Percentiles rank a stretch among this genome's conserved stretches.
Conservation (phyloP, 192 early-diverging fungal genomes). For the Entrophospora sp. region DNA sequence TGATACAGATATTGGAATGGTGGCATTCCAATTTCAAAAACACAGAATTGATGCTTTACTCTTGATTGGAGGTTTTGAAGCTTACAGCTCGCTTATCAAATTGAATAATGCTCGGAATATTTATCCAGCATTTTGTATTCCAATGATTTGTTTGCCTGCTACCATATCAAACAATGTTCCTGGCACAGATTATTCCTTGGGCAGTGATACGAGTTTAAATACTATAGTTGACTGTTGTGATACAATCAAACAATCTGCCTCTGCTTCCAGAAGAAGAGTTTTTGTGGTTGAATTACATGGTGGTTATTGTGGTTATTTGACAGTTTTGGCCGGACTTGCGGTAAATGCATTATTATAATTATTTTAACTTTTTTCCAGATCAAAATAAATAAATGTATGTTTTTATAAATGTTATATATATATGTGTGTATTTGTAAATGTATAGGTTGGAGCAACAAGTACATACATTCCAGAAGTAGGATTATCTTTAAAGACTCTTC, state of each 20-base stretch:
- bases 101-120: conserved; percentile 59
- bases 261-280: conserved; percentile 80
- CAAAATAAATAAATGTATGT: neutral
- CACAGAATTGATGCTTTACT: conserved; percentile 83
- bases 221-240: conserved; percentile 87
- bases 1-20: conserved; percentile 70
- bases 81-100: conserved; percentile 67
- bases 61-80: conserved; percentile 96
- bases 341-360: conserved; percentile 16
- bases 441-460: conserved; percentile 71
- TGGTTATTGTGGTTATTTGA: conserved; percentile 89
- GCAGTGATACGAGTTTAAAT: conserved; percentile 92
- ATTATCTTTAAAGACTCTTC: conserved; percentile 66
- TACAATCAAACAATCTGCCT: conserved; percentile 86
- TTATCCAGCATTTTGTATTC: conserved; percentile 92
- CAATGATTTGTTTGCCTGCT: conserved; percentile 86
- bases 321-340: conserved; percentile 75
- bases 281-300: conserved; percentile 98
- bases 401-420: neutral
- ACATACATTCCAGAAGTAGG: conserved; percentile 94
- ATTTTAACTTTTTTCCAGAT: too few species aligned
- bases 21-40: conserved; percentile 89
- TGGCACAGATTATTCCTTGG: conserved; percentile 90
- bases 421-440: neutral
- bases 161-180: conserved; percentile 98